Evolutionary conservation across 2,329 filamentous ascomycete genomes (phyloP), one percentile per base, ranked within the genome.

Genomic region (Verticillium nonalfalfae): DNA sequence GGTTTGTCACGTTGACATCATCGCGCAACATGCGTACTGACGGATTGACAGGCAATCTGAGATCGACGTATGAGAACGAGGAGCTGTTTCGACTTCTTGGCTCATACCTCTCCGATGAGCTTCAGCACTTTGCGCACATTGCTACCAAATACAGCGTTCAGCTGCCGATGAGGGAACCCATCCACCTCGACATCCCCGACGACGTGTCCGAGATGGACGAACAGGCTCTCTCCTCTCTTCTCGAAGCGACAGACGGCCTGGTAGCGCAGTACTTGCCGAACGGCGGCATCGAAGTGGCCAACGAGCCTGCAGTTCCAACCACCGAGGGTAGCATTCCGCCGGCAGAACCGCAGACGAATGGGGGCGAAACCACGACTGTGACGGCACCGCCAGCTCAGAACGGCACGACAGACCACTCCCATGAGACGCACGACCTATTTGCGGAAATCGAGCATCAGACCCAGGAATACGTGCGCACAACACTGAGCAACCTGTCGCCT

Each of bases 401-500:
- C 45, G 60, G 71, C 40, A 56, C 54, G 13, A 35, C 54, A 21
- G 72, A 75, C 50, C 60, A 71, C 50, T 71, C 70, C 62, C 76
- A 72, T 7, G 76, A 79, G 61, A 76, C 77, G 58, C 75, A 78
- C 63, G 76, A 78, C 52, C 68, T 79, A 6, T 74, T 78, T 62
- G 77, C 77, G 7, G 67, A 79, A 26, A 76, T 79, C 11, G 76
- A 75, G 0, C 75, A 78, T 64, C 79, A 76, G 64, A 79, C 77
- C 0, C 75, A 74, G 10, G 76, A 79, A 61, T 79, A 79, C 59
- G 77, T 79, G 50, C 75, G 75, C 61, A 79, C 74, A 4, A 79
- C 77, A 3, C 67, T 79, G 7, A 73, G 78, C 63, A 76, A 75
- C 31, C 64, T 79, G 13, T 79, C 77, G 2, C 76, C 77, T 21